A percentile compares a stretch with the other conserved stretches of the same genome.
These are phyloP conservation scores for Neurospora sp. DNA, from an alignment of 495 filamentous ascomycete genomes.

Conservation along the genomic window DNA sequence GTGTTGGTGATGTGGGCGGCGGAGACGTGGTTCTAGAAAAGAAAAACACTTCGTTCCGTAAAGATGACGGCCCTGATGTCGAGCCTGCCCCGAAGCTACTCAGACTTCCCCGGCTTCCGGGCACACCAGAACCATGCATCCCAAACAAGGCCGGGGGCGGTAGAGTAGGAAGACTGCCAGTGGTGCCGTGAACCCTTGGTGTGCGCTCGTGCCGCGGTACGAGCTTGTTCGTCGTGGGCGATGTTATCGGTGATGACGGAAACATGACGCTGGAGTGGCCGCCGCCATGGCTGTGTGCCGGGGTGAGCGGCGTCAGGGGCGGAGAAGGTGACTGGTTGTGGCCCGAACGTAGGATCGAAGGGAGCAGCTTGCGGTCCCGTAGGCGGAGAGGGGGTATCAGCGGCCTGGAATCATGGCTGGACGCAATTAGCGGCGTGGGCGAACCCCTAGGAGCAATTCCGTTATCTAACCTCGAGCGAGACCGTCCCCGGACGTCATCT, in stretches of 20 bases:
- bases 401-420: conserved; percentile 18
- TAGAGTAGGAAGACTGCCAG: background rate
- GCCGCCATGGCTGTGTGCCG: conserved; percentile 14
- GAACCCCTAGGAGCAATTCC: conserved; percentile 16
- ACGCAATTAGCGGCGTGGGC: conserved; percentile 30
- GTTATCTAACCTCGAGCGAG: conserved; percentile 2
- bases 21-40: background rate
- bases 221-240: conserved; percentile 24
- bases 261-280: conserved; percentile 7
- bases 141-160: conserved; percentile 7
- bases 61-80: conserved; percentile 8
- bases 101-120: conserved; percentile 2
- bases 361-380: conserved; percentile 32
- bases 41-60: conserved; percentile 9
- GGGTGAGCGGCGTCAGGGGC: conserved; percentile 19
- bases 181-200: conserved; percentile 5
- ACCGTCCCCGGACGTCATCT: conserved; percentile 1
- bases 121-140: background rate
- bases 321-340: conserved; percentile 19
- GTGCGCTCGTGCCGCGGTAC: conserved; percentile 20
- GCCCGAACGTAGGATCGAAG: conserved; percentile 22
- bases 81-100: conserved; percentile 1
- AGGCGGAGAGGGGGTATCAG: conserved; percentile 35
- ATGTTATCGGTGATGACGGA: conserved; percentile 17
- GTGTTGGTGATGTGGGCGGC: conserved; percentile 14